These are phyloP conservation scores for Westerdykella sp. DNA, from an alignment of 2,329 filamentous ascomycete species.

Conservation along the genomic window DNA sequence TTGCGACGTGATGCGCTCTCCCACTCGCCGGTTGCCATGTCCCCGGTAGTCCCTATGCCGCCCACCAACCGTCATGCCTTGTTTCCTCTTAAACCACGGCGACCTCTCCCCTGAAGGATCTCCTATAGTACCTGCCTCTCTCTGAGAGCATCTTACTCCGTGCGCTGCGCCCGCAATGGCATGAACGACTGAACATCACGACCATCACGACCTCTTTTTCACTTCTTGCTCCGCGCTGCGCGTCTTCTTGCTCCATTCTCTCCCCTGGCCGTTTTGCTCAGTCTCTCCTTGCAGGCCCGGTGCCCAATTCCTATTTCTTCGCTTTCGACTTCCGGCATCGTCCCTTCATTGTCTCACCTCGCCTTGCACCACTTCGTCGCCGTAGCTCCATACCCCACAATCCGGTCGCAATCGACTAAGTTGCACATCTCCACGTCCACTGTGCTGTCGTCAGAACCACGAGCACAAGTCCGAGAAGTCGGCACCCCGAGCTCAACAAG, in stretches of 20 bases:
- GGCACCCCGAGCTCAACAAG: too few species aligned
- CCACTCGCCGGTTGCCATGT: too few species aligned
- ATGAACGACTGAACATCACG: slow-evolving; percentile 25
- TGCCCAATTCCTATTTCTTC: slow-evolving; percentile 11
- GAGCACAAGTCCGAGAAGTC: too few species aligned
- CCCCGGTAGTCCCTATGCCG: background rate
- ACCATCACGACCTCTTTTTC: slow-evolving; percentile 14
- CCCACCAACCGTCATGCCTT: slow-evolving; percentile 13
- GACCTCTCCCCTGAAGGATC: slow-evolving; percentile 15
- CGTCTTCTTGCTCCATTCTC: slow-evolving; percentile 12
- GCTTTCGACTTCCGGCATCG: slow-evolving; percentile 15
- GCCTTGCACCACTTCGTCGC: slow-evolving; percentile 18
- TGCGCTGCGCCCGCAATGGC: slow-evolving; percentile 12
- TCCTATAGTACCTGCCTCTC: slow-evolving; percentile 16
- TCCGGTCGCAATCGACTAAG: slow-evolving; percentile 10
- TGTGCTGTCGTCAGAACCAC: too few species aligned
- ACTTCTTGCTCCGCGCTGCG: slow-evolving; percentile 22
- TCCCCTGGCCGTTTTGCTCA: background rate
- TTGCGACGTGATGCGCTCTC: background rate
- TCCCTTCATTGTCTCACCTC: slow-evolving; percentile 13
- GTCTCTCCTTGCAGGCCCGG: slow-evolving; percentile 28
- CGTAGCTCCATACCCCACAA: background rate
- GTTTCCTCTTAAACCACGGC: slow-evolving; percentile 5
- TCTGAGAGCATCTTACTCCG: slow-evolving; percentile 2
- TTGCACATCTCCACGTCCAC: slow-evolving; percentile 6